Evolutionary conservation across 75 land plant genomes (phyloP), one percentile per base, ranked within the genome.

Genomic region (Cupressus sempervirens): DNA sequence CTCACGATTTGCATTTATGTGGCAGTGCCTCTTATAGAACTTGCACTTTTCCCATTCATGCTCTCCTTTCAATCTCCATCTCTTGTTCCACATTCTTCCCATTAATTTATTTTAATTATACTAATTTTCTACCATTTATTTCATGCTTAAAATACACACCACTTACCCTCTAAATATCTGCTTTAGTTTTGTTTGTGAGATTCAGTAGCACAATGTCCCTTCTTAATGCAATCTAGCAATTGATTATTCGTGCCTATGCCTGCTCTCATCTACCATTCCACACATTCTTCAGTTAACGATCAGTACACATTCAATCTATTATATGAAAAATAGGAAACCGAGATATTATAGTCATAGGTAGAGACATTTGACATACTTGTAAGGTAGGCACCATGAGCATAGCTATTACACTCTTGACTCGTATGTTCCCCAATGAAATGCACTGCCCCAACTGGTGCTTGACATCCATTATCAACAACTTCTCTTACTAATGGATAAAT

Each of bases 361-460:
- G 2, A 50, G 14, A 12, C 53, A 50, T 50, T 9, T 50, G 1
- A 50, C 53, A 12, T 91, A 90, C 92, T 89, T 46, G 85, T 41
- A 0, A 83, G 83, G 74, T 93, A 90, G 32, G 93, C 94, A 8
- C 94, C 95, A 56, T 93, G 95, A 34, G 92, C 95, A 79, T 93
- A 93, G 52, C 94, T 94, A 80, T 93, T 93, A 87, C 86, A 93
- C 6, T 85, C 38, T 67, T 73, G 85, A 41, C 91, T 91, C 7
- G 95, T 91, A 74, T 93, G 94, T 79, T 93, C 95, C 18, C 95
- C 94, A 9, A 88, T 87, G 85, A 93, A 93, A 80, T 91, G 92
- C 13, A 93, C 76, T 13, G 82, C 62, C 45, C 89, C 89, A 40
- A 93, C 87, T 13, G 94, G 94, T 35, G 94, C 94, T 94, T 93